Evolutionary conservation across 2,329 filamentous ascomycete genomes (phyloP).

Genomic region (Cladosporium austrohemisphaericum): DNA sequence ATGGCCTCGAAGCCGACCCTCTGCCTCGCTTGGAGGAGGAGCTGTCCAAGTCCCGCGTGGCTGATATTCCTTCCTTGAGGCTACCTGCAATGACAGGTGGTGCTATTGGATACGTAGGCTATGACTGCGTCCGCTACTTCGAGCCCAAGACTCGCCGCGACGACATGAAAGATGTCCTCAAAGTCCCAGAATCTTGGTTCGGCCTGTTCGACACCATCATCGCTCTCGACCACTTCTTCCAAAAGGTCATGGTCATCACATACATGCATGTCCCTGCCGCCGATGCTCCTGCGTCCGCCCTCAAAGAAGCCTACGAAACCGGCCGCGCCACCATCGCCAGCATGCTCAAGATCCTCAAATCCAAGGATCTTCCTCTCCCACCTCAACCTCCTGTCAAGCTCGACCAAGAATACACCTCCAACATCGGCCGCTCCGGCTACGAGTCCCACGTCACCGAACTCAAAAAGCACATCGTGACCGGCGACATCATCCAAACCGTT

Average conservation of each 20-base stretch:
- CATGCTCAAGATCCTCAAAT: slow-evolving; percentile 68
- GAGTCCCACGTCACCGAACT: slow-evolving; percentile 80
- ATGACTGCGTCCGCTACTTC: slow-evolving; percentile 96
- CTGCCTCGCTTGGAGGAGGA: slow-evolving; percentile 78
- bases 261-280: slow-evolving; percentile 66
- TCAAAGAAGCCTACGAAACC: slow-evolving; percentile 67
- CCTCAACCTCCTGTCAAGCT: slow-evolving; percentile 68
- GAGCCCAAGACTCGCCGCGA: slow-evolving; percentile 91
- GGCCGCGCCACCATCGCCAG: slow-evolving; percentile 62
- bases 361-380: slow-evolving; percentile 64
- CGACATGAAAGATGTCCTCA: slow-evolving; percentile 74
- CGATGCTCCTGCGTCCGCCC: slow-evolving; percentile 38
- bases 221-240: slow-evolving; percentile 91
- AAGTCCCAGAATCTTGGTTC: slow-evolving; percentile 90
- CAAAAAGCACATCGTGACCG: slow-evolving; percentile 84
- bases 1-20: slow-evolving; percentile 80
- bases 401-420: slow-evolving; percentile 79
- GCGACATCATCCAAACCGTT: slow-evolving; percentile 97
- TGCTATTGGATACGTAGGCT: slow-evolving; percentile 93
- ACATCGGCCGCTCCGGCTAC: slow-evolving; percentile 85
- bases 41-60: slow-evolving; percentile 72
- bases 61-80: slow-evolving; percentile 74
- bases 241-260: slow-evolving; percentile 87
- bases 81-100: slow-evolving; percentile 86
- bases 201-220: slow-evolving; percentile 96